Conservation (phyloP, 2,329 filamentous ascomycete species). For the Paecilomyces dactylethromorphus region DNA sequence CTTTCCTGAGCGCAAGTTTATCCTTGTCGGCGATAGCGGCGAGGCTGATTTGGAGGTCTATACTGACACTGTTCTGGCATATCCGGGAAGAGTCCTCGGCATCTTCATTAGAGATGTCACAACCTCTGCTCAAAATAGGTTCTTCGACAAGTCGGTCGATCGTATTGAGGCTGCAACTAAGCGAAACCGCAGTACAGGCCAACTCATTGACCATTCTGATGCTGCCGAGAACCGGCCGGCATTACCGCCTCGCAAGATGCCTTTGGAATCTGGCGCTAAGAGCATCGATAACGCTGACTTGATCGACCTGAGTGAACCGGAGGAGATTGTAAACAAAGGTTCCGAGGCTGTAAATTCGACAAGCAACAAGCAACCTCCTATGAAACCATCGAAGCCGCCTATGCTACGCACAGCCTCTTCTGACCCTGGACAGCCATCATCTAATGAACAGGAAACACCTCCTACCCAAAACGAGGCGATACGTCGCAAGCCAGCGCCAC, state of each 20-base stretch:
- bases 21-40: conserved; percentile 90
- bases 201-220: conserved; percentile 21
- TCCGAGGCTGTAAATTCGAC: conserved; percentile 11
- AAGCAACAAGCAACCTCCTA: conserved; percentile 25
- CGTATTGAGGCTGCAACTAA: conserved; percentile 18
- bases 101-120: conserved; percentile 97
- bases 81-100: conserved; percentile 75
- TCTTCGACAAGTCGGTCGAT: conserved; percentile 64
- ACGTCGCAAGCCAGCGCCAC: conserved; percentile 29
- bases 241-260: conserved; percentile 32
- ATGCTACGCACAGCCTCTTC: conserved; percentile 30
- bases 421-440: conserved; percentile 11
- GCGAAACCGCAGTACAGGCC: conserved; percentile 18
- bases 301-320: conserved; percentile 34
- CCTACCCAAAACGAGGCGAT: conserved; percentile 14
- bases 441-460: background rate
- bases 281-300: conserved; percentile 24
- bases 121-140: conserved; percentile 63
- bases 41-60: conserved; percentile 97
- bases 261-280: conserved; percentile 13
- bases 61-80: conserved; percentile 78
- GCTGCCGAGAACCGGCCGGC: conserved; percentile 25
- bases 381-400: conserved; percentile 39
- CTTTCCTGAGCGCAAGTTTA: conserved; percentile 82
- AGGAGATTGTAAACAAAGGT: conserved; percentile 12